phyloP scores from a whole-genome alignment of 306 rosid genomes.

The Begonia peltatifolia region DNA sequence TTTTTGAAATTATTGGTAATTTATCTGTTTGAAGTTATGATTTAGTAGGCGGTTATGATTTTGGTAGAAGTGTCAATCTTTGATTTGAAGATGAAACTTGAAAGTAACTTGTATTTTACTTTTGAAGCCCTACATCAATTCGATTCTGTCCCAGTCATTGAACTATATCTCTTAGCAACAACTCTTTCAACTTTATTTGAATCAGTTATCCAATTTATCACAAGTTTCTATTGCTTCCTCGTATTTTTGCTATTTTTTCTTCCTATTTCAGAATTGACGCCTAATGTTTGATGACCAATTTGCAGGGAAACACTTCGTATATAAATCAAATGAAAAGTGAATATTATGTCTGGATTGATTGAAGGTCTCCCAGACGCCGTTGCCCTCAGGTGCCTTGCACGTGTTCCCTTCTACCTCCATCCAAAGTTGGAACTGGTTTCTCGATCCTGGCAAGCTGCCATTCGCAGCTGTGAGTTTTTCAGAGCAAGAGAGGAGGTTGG shows the following conservation, averaged over 20 bases:
- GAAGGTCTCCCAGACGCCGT: slow-evolving; percentile 93
- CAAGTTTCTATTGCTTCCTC: no score
- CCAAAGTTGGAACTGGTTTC: slow-evolving; percentile 74
- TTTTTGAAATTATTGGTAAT: no score
- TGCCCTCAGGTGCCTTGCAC: slow-evolving; percentile 86
- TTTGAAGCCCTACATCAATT: no score
- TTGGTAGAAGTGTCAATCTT: no score
- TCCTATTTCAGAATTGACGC: slow-evolving; percentile 13
- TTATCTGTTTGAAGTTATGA: no score
- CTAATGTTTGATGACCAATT: slow-evolving; percentile 9
- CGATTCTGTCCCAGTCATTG: no score
- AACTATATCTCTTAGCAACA: no score
- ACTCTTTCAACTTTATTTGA: no score
- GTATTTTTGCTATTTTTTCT: not conserved
- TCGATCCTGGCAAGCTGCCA: slow-evolving; percentile 70
- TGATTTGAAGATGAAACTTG: no score
- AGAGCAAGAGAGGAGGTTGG: slow-evolving; percentile 75
- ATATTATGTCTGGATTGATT: slow-evolving; percentile 70
- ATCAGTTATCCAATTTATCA: no score
- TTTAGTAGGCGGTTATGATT: no score
- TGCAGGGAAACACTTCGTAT: slow-evolving; percentile 8
- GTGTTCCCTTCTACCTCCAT: slow-evolving; percentile 76
- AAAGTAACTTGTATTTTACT: no score
- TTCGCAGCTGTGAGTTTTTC: slow-evolving; percentile 65
- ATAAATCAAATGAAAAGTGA: slow-evolving; percentile 29